These are phyloP conservation scores for Flagelloscypha sp. DNA, from an alignment of 768 basidiomycete species.

Conservation along the genomic window DNA sequence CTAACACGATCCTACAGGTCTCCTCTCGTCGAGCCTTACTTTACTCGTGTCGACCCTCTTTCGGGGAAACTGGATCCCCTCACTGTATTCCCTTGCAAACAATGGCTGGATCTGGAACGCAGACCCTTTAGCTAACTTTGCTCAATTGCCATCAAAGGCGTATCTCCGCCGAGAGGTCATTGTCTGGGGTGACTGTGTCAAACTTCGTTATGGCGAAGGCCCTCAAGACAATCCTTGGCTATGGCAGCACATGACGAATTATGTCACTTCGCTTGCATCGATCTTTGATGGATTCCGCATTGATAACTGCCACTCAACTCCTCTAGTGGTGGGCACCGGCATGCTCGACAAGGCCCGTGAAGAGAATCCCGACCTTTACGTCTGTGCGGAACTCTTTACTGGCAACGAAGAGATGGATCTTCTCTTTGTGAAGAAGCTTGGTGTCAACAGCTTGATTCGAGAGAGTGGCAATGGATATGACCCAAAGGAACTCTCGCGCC, in stretches of 20 bases:
- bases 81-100: slow-evolving; percentile 81
- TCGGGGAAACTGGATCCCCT: slow-evolving; percentile 30
- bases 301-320: slow-evolving; percentile 98
- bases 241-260: slow-evolving; percentile 85
- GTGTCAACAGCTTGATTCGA: slow-evolving; percentile 88
- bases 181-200: slow-evolving; percentile 97
- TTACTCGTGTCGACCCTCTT: slow-evolving; percentile 70
- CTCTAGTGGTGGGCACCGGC: slow-evolving; percentile 88
- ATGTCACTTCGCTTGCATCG: slow-evolving; percentile 71
- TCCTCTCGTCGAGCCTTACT: slow-evolving; percentile 87
- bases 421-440: slow-evolving; percentile 83
- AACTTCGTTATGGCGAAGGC: slow-evolving; percentile 83
- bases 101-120: slow-evolving; percentile 99
- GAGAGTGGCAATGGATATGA: slow-evolving; percentile 92
- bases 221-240: slow-evolving; percentile 86
- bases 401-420: slow-evolving; percentile 92
- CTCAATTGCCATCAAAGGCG: slow-evolving; percentile 83
- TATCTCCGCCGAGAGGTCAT: slow-evolving; percentile 96
- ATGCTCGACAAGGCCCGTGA: slow-evolving; percentile 89
- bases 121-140: slow-evolving; percentile 91
- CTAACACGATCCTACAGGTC: slow-evolving; percentile 33
- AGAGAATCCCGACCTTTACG: slow-evolving; percentile 87
- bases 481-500: slow-evolving; percentile 81
- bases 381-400: slow-evolving; percentile 95
- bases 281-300: slow-evolving; percentile 95